Evolutionary conservation across 2,329 filamentous ascomycete species (phyloP).

Genomic region (Apiospora kogelbergensis): DNA sequence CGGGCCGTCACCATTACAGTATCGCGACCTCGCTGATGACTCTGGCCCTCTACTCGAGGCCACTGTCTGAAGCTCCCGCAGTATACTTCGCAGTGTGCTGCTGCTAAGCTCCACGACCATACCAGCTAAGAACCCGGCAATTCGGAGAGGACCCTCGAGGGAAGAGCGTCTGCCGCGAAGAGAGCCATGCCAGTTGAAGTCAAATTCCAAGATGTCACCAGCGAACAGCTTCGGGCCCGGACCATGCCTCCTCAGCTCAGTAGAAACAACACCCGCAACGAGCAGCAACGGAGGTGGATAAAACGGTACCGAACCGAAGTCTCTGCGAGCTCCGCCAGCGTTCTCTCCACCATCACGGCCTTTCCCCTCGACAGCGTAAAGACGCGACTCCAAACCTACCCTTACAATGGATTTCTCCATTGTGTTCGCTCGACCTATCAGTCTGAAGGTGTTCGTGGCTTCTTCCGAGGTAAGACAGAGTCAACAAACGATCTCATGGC

Average conservation of each 20-base stretch:
- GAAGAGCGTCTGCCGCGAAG: conserved; percentile 13
- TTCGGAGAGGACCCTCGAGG: not conserved
- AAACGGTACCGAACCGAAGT: conserved; percentile 81
- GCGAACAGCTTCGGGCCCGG: conserved; percentile 39
- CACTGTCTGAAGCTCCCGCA: conserved; percentile 45
- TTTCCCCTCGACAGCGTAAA: conserved; percentile 89
- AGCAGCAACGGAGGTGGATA: conserved; percentile 51
- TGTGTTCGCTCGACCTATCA: conserved; percentile 76
- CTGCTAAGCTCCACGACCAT: conserved; percentile 26
- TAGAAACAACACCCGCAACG: conserved; percentile 24
- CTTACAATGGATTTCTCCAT: conserved; percentile 71
- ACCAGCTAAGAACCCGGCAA: conserved; percentile 16
- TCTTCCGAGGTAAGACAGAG: conserved; percentile 69
- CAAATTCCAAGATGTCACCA: conserved; percentile 42
- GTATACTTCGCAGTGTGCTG: conserved; percentile 37
- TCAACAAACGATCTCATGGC: not conserved
- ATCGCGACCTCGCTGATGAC: conserved; percentile 63
- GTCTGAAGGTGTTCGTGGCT: conserved; percentile 70
- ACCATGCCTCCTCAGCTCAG: conserved; percentile 41
- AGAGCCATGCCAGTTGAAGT: conserved; percentile 40
- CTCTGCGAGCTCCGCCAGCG: conserved; percentile 72
- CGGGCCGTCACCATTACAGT: conserved; percentile 22
- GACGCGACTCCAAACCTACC: conserved; percentile 86
- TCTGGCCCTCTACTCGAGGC: conserved; percentile 47
- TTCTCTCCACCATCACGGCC: conserved; percentile 76